These are phyloP conservation scores for Aspergillus sp. DNA, from an alignment of 2,329 filamentous ascomycete genomes.

Conservation along the genomic window DNA sequence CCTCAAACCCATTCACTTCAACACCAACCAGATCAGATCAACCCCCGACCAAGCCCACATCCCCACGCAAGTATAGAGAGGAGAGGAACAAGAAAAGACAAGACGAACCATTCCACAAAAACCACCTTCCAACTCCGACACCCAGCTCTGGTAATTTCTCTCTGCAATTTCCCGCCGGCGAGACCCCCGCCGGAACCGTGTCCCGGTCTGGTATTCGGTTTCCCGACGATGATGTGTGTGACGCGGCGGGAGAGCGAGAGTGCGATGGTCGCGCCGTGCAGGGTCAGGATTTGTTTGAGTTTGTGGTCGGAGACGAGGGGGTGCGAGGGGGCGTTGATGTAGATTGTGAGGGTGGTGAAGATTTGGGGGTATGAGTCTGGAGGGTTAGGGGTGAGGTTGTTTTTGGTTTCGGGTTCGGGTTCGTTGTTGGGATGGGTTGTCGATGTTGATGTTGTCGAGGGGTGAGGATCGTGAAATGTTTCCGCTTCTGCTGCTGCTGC, in stretches of 20 bases:
- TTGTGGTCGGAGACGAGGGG: conserved; percentile 82
- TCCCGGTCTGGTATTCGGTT: conserved; percentile 47
- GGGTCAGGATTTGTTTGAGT: conserved; percentile 73
- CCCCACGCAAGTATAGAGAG: too few relatives aligned
- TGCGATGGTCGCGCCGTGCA: conserved; percentile 71
- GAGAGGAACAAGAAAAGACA: not conserved
- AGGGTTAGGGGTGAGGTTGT: not conserved
- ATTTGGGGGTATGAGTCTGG: conserved; percentile 43
- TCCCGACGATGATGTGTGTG: conserved; percentile 82
- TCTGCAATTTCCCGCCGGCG: conserved; percentile 75
- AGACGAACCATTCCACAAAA: conserved; percentile 70
- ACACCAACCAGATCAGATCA: not conserved
- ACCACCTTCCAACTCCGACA: conserved; percentile 77
- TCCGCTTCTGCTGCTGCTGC: too few relatives aligned
- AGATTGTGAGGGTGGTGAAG: conserved; percentile 72
- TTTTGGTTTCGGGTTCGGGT: not conserved
- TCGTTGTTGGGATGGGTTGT: too few relatives aligned
- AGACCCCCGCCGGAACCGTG: conserved; percentile 71
- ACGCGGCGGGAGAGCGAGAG: conserved; percentile 71
- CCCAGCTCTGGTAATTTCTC: conserved; percentile 67
- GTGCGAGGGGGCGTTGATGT: conserved; percentile 83
- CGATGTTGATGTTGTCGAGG: too few relatives aligned
- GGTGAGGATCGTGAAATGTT: too few relatives aligned
- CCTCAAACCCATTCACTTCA: not conserved
- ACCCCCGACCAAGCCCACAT: too few relatives aligned